Percentiles rank a stretch among this genome's conserved stretches.
These are phyloP conservation scores for Parathielavia hyrcaniae DNA, from an alignment of 495 filamentous ascomycete species.

Conservation along the genomic window DNA sequence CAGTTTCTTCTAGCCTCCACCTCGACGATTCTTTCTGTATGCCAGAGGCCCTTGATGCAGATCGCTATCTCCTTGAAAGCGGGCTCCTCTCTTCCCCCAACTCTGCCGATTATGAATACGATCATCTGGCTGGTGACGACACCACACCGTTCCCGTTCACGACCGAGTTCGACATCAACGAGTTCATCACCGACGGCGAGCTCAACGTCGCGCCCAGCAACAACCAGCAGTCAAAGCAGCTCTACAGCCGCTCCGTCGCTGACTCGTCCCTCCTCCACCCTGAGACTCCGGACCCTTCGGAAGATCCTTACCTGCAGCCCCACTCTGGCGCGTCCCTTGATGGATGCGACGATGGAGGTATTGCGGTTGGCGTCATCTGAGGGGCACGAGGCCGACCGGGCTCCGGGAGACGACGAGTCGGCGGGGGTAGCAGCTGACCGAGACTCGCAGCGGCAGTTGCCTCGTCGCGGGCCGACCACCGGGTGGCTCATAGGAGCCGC, in stretches of 20 bases:
- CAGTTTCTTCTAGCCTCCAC: slow-evolving; percentile 59
- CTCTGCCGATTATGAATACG: slow-evolving; percentile 65
- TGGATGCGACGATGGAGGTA: slow-evolving; percentile 84
- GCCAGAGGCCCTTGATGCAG: slow-evolving; percentile 48
- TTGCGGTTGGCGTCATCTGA: slow-evolving; percentile 61
- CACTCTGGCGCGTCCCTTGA: slow-evolving; percentile 81
- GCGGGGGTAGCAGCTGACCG: slow-evolving; percentile 28
- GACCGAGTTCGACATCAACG: slow-evolving; percentile 47
- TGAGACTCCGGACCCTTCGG: slow-evolving; percentile 47
- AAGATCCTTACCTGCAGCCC: slow-evolving; percentile 74
- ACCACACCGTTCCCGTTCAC: slow-evolving; percentile 46
- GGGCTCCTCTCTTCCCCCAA: slow-evolving; percentile 64
- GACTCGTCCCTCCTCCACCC: slow-evolving; percentile 41
- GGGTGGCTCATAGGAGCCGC: slow-evolving; percentile 39
- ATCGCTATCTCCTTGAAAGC: slow-evolving; percentile 71
- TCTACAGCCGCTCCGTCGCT: slow-evolving; percentile 36
- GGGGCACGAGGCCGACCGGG: slow-evolving; percentile 37
- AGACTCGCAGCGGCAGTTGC: slow-evolving; percentile 34
- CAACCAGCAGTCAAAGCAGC: slow-evolving; percentile 33
- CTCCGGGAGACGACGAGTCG: slow-evolving; percentile 36
- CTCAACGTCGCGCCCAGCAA: slow-evolving; percentile 30
- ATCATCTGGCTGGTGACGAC: slow-evolving; percentile 81
- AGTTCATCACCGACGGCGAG: slow-evolving; percentile 47
- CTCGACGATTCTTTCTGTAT: slow-evolving; percentile 62
- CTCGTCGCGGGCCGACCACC: slow-evolving; percentile 32